These are phyloP conservation scores for Populus alba DNA, from an alignment of 345 rosid species.

Conservation along the genomic window DNA sequence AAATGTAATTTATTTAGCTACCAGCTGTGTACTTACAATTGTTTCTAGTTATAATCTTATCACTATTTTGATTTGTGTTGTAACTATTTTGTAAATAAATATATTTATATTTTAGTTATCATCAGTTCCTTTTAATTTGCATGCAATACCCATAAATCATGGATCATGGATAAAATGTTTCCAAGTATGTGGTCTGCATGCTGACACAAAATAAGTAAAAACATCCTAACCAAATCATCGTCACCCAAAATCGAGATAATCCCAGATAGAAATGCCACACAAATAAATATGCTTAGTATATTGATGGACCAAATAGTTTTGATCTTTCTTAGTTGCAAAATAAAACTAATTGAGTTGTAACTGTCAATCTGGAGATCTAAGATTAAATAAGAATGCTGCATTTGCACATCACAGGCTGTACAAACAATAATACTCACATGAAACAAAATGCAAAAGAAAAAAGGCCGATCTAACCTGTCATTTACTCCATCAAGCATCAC, in stretches of 20 bases:
- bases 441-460: neutral
- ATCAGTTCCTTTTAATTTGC: neutral
- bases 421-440: neutral
- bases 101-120: neutral
- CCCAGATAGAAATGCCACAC: neutral
- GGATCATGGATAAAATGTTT: too few species aligned
- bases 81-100: neutral
- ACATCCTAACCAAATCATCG: neutral
- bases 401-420: neutral
- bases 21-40: neutral
- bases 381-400: neutral
- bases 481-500: constrained; percentile 90
- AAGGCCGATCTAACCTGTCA: constrained; percentile 56
- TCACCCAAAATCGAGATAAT: neutral
- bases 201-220: neutral
- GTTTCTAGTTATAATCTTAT: neutral
- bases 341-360: neutral
- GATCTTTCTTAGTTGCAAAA: neutral
- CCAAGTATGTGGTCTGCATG: too few species aligned
- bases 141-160: neutral
- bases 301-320: neutral
- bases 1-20: neutral
- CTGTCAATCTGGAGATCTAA: neutral
- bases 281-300: too few species aligned
- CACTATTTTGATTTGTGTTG: neutral